Conservation (phyloP, 768 basidiomycete species). For the Gymnopilus junonius region DNA sequence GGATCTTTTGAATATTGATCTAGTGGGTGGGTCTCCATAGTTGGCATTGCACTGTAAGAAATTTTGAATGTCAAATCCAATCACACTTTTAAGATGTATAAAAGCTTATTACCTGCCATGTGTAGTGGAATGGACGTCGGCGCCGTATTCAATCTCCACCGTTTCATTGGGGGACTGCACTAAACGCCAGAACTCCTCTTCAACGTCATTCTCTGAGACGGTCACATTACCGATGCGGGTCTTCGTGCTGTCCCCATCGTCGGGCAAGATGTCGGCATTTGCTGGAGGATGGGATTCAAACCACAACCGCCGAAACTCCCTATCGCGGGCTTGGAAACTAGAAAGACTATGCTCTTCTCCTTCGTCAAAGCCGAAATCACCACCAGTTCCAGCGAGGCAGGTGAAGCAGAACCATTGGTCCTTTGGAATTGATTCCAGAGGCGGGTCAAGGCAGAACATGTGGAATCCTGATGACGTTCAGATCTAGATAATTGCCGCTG, state of each 20-base stretch:
- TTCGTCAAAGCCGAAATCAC: slow-evolving; percentile 98
- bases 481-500: slow-evolving; percentile 9
- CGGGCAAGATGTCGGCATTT: slow-evolving; percentile 33
- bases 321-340: slow-evolving; percentile 90
- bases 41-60: slow-evolving; percentile 83
- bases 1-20: slow-evolving; percentile 87
- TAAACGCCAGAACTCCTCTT: slow-evolving; percentile 96
- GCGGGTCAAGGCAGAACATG: slow-evolving; percentile 95
- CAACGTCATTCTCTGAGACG: slow-evolving; percentile 91
- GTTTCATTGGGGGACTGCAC: slow-evolving; percentile 89
- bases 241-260: slow-evolving; percentile 50
- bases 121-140: slow-evolving; percentile 96
- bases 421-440: slow-evolving; percentile 81
- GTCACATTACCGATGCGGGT: slow-evolving; percentile 60
- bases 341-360: slow-evolving; percentile 94
- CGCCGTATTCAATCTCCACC: slow-evolving; percentile 99
- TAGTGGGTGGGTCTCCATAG: slow-evolving; percentile 90
- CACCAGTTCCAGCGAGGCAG: slow-evolving; percentile 89
- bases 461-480: slow-evolving; percentile 74
- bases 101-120: slow-evolving; percentile 80
- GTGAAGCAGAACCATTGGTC: slow-evolving; percentile 97
- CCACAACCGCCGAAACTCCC: slow-evolving; percentile 89
- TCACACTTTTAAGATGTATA: neutral
- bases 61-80: neutral
- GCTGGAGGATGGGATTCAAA: slow-evolving; percentile 77